These are phyloP conservation scores for Cajanus cajan DNA, from an alignment of 306 rosid species.

Conservation along the genomic window DNA sequence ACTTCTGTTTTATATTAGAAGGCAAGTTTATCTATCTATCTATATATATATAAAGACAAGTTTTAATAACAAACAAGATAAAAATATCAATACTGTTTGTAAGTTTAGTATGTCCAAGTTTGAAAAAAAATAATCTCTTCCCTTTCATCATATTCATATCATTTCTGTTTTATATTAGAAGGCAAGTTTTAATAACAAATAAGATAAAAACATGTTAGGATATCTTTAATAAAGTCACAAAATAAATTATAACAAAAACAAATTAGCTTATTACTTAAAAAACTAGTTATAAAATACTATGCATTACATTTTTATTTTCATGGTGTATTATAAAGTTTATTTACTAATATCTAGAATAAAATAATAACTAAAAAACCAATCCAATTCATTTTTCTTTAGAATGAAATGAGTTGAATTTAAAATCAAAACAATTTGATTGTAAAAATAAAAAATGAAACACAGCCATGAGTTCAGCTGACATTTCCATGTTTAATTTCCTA, in stretches of 20 bases:
- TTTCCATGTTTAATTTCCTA: background rate
- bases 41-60: too few relatives aligned
- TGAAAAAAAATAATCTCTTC: too few relatives aligned
- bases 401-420: background rate
- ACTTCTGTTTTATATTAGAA: background rate
- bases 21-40: too few relatives aligned
- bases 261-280: background rate
- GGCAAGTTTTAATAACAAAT: background rate
- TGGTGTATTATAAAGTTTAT: background rate
- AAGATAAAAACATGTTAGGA: background rate
- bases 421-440: background rate
- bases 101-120: too few relatives aligned
- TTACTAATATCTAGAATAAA: background rate
- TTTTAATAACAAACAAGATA: background rate
- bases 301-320: background rate
- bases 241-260: background rate
- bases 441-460: background rate
- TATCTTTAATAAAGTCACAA: background rate
- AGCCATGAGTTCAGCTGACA: background rate
- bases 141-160: too few relatives aligned
- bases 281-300: background rate
- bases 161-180: background rate
- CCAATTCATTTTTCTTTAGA: background rate
- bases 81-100: background rate
- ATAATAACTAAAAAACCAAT: background rate